Base-by-base conservation (phyloP, 2,329 filamentous ascomycete genomes). In the Aspergillus brasiliensis region DNA sequence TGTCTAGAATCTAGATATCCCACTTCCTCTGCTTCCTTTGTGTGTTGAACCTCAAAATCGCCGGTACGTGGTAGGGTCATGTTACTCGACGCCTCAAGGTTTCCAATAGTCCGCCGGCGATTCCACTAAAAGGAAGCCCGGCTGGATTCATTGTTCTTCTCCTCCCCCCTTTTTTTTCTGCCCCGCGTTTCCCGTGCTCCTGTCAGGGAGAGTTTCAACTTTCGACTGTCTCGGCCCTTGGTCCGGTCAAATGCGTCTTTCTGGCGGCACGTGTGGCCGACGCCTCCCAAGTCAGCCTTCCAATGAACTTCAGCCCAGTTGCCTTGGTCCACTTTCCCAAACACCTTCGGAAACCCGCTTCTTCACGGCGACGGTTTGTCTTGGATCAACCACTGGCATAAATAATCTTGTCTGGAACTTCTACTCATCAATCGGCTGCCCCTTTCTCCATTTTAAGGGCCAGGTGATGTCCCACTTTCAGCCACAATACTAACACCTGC, bases 251-350 rank as follows among this genome's bases (percentile, higher is more conserved):
- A 27, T 54, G 56, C 13, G 21, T 31, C 25, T 47, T 28, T 17
- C 28, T 34, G 19, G 23, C 51, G 55, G 61, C 61, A 62, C 61
- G 61, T 62, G 61, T 59, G 60, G 27, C 56, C 17, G 56, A 46
- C 48, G 31, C 56, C 42, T 21, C 48, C 48, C n/a, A n/a, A 52
- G 55, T 27, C 47, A 21, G 19, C n/a, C 10, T 28, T 51, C 28
- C 46, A 49, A 42, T 28, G 23, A 53, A 40, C n/a, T 53, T 37
- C 15, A 27, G 51, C 19, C 37, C 31, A 34, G 31, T 37, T 53
- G 37, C n/a, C 23, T 28, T 42, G 34, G 31, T 38, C 37, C 23
- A 42, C 51, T 13, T 11, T 23, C 23, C 37, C 27, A 34, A 19
- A 19, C 46, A 31, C n/a, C 25, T 17, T 17, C 25, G 46, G 46